phyloP scores from a whole-genome alignment of 2,329 filamentous ascomycete species.

The Sporothrix mexicana region DNA sequence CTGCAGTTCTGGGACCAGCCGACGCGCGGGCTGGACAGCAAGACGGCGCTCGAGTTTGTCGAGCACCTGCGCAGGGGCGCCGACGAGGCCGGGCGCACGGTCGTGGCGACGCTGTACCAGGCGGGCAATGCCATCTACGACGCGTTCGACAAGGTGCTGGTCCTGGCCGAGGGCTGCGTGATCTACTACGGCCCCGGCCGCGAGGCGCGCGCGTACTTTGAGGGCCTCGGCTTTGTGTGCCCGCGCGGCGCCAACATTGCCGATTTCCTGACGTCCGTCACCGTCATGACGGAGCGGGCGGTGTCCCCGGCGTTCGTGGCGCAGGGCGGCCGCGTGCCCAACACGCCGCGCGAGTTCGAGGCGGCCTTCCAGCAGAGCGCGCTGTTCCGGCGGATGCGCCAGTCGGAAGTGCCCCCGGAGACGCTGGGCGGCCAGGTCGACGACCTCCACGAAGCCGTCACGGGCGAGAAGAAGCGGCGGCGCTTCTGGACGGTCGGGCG shows the following conservation, averaged over 20 bases:
- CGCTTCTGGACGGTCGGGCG: constrained; percentile 22
- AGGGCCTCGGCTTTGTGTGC: constrained; percentile 69
- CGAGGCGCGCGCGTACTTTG: constrained; percentile 67
- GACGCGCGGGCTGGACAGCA: constrained; percentile 71
- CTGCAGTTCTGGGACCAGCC: constrained; percentile 73
- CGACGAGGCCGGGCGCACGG: constrained; percentile 66
- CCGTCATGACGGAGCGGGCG: constrained; percentile 60
- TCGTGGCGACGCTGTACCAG: constrained; percentile 75
- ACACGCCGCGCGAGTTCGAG: constrained; percentile 68
- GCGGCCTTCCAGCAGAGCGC: constrained; percentile 57
- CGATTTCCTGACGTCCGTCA: constrained; percentile 75
- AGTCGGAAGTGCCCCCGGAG: constrained; percentile 60
- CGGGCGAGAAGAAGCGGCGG: constrained; percentile 30
- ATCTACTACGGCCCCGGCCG: constrained; percentile 65
- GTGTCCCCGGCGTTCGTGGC: constrained; percentile 56
- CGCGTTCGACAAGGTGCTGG: constrained; percentile 39
- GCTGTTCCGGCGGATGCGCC: constrained; percentile 52
- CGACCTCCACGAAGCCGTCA: constrained; percentile 25
- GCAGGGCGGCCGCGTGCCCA: constrained; percentile 51
- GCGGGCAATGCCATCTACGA: constrained; percentile 66
- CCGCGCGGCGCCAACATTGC: constrained; percentile 70
- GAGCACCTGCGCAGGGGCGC: constrained; percentile 64
- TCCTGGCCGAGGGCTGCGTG: constrained; percentile 36
- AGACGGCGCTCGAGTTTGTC: constrained; percentile 70
- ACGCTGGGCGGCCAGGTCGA: constrained; percentile 41